Evolutionary conservation across 305 asterid genomes (phyloP), one percentile per base, ranked within the genome.

Genomic region (Solanum hybrid): DNA sequence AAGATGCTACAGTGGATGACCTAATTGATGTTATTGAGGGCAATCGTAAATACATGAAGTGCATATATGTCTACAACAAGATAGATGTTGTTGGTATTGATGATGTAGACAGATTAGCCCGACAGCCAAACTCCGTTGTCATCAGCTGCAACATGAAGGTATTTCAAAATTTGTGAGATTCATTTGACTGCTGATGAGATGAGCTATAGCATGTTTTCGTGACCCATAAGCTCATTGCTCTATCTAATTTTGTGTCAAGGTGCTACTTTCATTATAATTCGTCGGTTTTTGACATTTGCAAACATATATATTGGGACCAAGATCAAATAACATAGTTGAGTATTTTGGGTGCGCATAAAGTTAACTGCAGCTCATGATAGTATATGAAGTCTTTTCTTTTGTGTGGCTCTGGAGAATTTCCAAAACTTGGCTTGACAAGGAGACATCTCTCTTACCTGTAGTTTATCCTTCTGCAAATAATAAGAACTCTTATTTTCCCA

Each of bases 1-100:
- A 96, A 93, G 99, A 97, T 94, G 98, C 99, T 22, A 96, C 99
- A 7, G 99, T 97, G 91, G 99, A 97, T 95, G 99, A 96, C 83
- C 96, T 96, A 45, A 97, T 97, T 24, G 99, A 97, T 92, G 99
- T 97, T 83, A 97, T 97, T 65, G 99, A 97, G 94, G 99, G 99
- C 86, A 97, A 97, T 80, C 97, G 99, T 91, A 97, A 97, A 95
- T 97, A 97, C 92, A 97, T 97, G 89, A 97, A 97, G 94, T 97
- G 99, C 76, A 94, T 97, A 26, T 97, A 97, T 85, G 99, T 97
- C 87, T 97, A 97, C 94, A 97, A 97, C 95, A 97, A 97, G 94
- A 97, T 97, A 87, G 99, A 97, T 93, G 99, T 97, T 65, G 92
- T 97, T 88, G 99, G 99, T 91, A 97, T 96, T 89, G 99, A 97